Percentiles rank a stretch among this genome's conserved stretches.
These are phyloP conservation scores for Sporothrix sp. DNA, from an alignment of 2,329 filamentous ascomycete species.

Conservation along the genomic window DNA sequence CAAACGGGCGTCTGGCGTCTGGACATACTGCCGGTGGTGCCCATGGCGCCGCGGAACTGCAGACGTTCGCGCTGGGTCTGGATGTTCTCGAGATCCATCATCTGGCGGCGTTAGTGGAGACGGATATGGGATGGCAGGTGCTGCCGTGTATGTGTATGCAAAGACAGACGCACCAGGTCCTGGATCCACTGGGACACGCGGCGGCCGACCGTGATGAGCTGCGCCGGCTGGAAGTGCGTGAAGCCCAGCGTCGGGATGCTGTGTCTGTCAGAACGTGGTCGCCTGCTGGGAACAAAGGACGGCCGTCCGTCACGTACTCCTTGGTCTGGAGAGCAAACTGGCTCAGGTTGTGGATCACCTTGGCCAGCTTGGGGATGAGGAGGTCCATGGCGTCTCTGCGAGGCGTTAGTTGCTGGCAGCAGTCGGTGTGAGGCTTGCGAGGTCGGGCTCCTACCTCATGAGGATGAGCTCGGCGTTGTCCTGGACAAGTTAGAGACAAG, in stretches of 20 bases:
- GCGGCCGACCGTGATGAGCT: conserved; percentile 54
- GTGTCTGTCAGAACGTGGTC: conserved; percentile 19
- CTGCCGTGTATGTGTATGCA: too few relatives aligned
- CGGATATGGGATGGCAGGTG: neutral
- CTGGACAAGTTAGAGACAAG: conserved; percentile 40
- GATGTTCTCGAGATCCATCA: conserved; percentile 61
- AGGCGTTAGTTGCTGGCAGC: neutral
- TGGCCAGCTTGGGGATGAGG: conserved; percentile 68
- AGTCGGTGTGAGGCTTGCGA: too few relatives aligned
- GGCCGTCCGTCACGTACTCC: conserved; percentile 8
- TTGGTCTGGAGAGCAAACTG: conserved; percentile 53
- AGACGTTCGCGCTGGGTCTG: conserved; percentile 59
- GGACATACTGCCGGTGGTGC: conserved; percentile 13
- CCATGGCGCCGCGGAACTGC: conserved; percentile 61
- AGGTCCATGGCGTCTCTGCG: conserved; percentile 62
- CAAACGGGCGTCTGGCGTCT: too few relatives aligned
- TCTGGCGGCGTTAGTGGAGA: neutral
- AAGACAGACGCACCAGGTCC: conserved; percentile 44
- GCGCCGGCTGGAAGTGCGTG: conserved; percentile 61
- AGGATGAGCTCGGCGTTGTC: conserved; percentile 75
- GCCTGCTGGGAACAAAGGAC: too few relatives aligned
- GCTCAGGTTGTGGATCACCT: conserved; percentile 64
- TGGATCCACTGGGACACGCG: conserved; percentile 64
- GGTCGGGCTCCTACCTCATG: conserved; percentile 31
- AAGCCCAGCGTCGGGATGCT: conserved; percentile 16